Conservation (phyloP, 1,284 basidiomycete species). For the Malassezia vespertilionis region DNA sequence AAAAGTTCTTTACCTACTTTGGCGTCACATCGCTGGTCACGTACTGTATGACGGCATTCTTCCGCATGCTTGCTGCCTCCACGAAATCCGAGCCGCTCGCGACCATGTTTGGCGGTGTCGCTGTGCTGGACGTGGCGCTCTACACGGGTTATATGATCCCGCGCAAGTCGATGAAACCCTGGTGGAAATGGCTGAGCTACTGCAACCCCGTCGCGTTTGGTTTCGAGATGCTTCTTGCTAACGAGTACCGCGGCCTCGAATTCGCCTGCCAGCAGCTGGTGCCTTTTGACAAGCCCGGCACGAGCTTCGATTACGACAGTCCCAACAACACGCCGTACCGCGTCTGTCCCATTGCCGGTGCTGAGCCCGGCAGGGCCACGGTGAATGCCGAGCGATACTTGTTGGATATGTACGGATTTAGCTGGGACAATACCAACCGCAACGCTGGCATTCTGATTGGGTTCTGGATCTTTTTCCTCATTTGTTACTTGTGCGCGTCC, state of each 20-base stretch:
- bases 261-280: constrained; percentile 23
- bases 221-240: constrained; percentile 35
- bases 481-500: constrained; percentile 25
- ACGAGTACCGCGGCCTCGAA: constrained; percentile 31
- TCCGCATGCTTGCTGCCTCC: constrained; percentile 51
- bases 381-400: constrained; percentile 26
- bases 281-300: constrained; percentile 20
- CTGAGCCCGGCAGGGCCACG: constrained; percentile 21
- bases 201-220: constrained; percentile 35
- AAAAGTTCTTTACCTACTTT: constrained; percentile 43
- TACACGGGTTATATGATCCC: constrained; percentile 65
- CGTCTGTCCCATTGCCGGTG: constrained; percentile 28
- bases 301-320: constrained; percentile 15
- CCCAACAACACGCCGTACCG: background rate
- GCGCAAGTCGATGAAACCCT: constrained; percentile 37
- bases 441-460: constrained; percentile 35
- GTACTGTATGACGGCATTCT: constrained; percentile 46
- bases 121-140: constrained; percentile 56
- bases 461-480: constrained; percentile 28
- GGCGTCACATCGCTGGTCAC: constrained; percentile 27
- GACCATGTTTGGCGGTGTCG: constrained; percentile 53
- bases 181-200: constrained; percentile 40
- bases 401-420: constrained; percentile 22
- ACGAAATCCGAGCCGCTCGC: constrained; percentile 25
- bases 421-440: constrained; percentile 19